A percentile compares a stretch with the other conserved stretches of the same genome.
These are phyloP conservation scores for Hypoxylon sp. DNA, from an alignment of 2,329 filamentous ascomycete genomes.

Conservation along the genomic window DNA sequence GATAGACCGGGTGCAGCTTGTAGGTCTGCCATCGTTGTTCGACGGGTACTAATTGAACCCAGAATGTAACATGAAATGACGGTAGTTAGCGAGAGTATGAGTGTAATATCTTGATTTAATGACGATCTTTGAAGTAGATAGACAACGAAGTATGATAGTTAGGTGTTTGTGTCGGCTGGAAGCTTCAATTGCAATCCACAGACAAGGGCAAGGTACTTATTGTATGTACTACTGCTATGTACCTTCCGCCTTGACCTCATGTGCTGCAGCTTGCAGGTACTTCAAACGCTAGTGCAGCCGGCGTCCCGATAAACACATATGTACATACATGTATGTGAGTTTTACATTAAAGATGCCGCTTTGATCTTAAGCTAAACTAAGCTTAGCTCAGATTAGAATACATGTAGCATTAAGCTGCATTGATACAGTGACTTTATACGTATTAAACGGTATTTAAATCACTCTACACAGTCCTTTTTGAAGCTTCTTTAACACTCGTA, in stretches of 20 bases:
- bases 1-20: conserved; percentile 49
- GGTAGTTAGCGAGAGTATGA: not conserved
- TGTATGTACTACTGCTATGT: not conserved
- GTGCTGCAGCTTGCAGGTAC: conserved; percentile 25
- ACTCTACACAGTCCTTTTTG: too few species aligned
- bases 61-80: not conserved
- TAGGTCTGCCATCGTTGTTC: conserved; percentile 46
- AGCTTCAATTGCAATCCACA: conserved; percentile 22
- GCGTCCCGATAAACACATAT: not conserved
- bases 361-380: too few species aligned
- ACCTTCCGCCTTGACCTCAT: conserved; percentile 16
- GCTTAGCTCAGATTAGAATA: too few species aligned
- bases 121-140: conserved; percentile 1
- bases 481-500: too few species aligned
- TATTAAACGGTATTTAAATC: too few species aligned
- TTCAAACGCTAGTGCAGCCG: conserved; percentile 23
- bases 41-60: conserved; percentile 6
- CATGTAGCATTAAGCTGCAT: too few species aligned
- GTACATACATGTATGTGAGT: too few species aligned
- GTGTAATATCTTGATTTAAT: conserved; percentile 10
- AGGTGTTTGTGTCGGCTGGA: conserved; percentile 9
- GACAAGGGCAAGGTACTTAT: not conserved
- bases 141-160: not conserved
- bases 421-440: too few species aligned
- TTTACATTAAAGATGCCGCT: too few species aligned